Evolutionary conservation across 352 stramenopile species (phyloP).

Genomic region (Phytophthora rubi): DNA sequence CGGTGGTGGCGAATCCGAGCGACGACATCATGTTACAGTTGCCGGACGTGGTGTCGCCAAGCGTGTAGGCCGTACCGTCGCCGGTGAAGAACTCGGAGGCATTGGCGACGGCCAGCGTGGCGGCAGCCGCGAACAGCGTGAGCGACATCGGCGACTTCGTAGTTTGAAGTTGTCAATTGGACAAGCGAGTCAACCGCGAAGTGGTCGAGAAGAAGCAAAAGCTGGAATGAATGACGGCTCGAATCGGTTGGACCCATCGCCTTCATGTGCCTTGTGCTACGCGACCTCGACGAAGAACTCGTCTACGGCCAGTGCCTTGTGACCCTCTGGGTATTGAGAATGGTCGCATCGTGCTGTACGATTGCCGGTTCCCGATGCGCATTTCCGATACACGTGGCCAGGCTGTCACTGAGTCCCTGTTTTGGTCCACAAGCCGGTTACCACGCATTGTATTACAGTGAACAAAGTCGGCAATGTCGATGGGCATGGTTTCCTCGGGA

Average conservation of each 20-base stretch:
- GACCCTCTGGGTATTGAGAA: constrained; percentile 16
- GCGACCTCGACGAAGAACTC: constrained; percentile 1
- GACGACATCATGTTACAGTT: constrained; percentile 45
- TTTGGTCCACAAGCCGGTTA: constrained; percentile 7
- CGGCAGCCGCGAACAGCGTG: constrained; percentile 5
- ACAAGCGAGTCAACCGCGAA: constrained; percentile 3
- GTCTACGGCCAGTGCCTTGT: constrained; percentile 2
- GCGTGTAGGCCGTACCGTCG: constrained; percentile 42
- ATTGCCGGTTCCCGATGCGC: constrained; percentile 12
- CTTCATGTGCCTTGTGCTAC: not conserved
- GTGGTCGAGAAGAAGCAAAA: constrained; percentile 20
- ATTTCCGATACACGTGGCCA: not conserved
- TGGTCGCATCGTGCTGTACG: constrained; percentile 17
- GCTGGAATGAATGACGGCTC: not conserved
- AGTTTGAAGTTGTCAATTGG: not conserved
- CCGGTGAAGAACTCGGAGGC: constrained; percentile 43
- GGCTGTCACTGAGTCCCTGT: constrained; percentile 11
- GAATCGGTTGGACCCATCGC: not conserved
- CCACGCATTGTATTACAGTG: not conserved
- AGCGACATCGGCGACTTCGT: constrained; percentile 24
- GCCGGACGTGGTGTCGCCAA: constrained; percentile 34
- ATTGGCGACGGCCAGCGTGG: constrained; percentile 20
- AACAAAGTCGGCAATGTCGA: constrained; percentile 9
- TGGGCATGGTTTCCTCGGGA: not conserved
- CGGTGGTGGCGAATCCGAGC: constrained; percentile 25